Base-by-base conservation (phyloP, 768 basidiomycete species). In the Boletus patriciae region DNA sequence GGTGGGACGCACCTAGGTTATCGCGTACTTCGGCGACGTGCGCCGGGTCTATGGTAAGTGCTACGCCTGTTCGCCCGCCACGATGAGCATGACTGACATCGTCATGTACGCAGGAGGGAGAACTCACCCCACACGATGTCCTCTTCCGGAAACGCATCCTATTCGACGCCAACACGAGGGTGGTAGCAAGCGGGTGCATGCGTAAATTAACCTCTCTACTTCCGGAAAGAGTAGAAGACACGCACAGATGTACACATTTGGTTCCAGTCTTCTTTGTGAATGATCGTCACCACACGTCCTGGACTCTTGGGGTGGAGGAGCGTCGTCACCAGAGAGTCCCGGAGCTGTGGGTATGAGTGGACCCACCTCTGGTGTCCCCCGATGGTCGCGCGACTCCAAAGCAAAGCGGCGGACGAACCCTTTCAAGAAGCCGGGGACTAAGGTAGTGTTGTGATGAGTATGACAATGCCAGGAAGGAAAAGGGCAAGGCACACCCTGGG, bases 341-440 rank as follows among this genome's bases (percentile, higher is more conserved):
- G 3, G 90, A 90, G 50, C 76, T 80, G 86, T 89, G 55, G 2
- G 10, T 9, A 10, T 48, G 16, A 21, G 18, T 9, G 13, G 3
- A 54, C 73, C 46, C 10, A 89, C 87, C 76, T 93, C 87, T 5
- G 84, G 89, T 0, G 92, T 95, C 25, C 94, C 94, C 15, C 94
- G 81, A 71, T 97, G 94, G 68, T 96, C 94, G 68, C 92, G 89
- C 50, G 92, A 94, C 64, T 84, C 83, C 73, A 95, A 91, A 0
- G 93, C 91, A 67, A 97, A 97, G 25, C 94, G 78, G 1, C 94
- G 82, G 1, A 95, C 90, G 56, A 92, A 93, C 33, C 90, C 90
- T 73, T 94, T 96, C 62, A 97, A 76, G 63, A 87, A 97, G 8
- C 94, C 94, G 0, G 90, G 80, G 1, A 78, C 90, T 88, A 37